phyloP scores from a whole-genome alignment of 2,329 filamentous ascomycete species.

The Acrodontium crateriforme region DNA sequence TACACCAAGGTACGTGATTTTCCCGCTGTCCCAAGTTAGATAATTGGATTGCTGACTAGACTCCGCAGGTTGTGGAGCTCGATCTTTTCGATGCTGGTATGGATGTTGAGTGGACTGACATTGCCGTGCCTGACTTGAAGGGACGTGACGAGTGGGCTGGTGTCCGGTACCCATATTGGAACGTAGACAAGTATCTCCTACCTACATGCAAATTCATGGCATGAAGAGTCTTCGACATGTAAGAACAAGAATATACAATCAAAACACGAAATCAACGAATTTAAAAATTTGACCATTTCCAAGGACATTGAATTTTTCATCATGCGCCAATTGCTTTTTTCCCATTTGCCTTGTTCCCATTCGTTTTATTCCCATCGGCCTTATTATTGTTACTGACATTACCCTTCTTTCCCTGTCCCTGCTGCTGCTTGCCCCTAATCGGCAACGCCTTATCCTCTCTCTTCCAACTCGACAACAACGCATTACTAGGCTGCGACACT shows the following conservation, averaged over 20 bases:
- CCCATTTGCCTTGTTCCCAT: no score
- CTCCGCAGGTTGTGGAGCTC: slow-evolving; percentile 56
- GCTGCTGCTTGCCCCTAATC: slow-evolving; percentile 8
- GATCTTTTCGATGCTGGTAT: slow-evolving; percentile 80
- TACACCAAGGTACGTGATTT: slow-evolving; percentile 53
- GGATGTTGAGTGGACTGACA: slow-evolving; percentile 73
- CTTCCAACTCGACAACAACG: slow-evolving; percentile 23
- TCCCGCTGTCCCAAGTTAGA: neutral
- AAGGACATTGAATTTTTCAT: slow-evolving; percentile 3
- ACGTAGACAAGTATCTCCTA: slow-evolving; percentile 58
- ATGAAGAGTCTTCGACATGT: no score
- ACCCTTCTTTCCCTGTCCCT: no score
- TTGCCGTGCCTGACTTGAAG: slow-evolving; percentile 59
- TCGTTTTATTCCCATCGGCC: no score
- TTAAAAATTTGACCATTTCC: slow-evolving; percentile 1
- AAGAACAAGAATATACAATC: no score
- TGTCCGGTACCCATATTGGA: slow-evolving; percentile 77
- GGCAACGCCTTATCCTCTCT: slow-evolving; percentile 10
- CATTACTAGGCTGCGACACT: slow-evolving; percentile 27
- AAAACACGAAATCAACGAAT: no score
- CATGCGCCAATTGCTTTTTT: slow-evolving; percentile 6
- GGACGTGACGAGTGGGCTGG: slow-evolving; percentile 73
- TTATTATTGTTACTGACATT: no score
- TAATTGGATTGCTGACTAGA: slow-evolving; percentile 2
- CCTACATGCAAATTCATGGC: slow-evolving; percentile 63